Evolutionary conservation across 768 basidiomycete species (phyloP).

Genomic region (Boletus fagicola): DNA sequence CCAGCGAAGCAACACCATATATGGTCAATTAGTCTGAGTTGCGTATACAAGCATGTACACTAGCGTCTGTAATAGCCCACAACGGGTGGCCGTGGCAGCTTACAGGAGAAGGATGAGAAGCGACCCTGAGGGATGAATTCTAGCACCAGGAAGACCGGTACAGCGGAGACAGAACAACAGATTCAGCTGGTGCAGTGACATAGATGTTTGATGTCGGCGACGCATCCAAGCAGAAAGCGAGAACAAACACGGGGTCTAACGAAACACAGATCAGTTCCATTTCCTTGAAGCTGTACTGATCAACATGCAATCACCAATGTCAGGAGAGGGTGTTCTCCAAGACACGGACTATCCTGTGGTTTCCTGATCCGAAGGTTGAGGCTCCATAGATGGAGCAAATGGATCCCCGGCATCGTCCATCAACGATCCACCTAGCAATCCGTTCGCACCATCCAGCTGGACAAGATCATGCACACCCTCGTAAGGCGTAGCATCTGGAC

Average conservation of each 20-base stretch:
- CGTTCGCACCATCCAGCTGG: slow-evolving; percentile 53
- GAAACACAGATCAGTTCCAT: slow-evolving; percentile 5
- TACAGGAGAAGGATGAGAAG: neutral
- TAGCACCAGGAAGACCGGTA: neutral
- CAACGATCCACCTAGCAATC: slow-evolving; percentile 55
- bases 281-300: neutral
- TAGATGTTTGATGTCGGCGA: neutral
- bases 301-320: slow-evolving; percentile 8
- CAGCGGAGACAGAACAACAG: neutral
- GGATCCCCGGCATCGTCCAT: slow-evolving; percentile 63
- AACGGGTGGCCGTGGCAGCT: neutral
- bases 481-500: slow-evolving; percentile 60
- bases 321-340: neutral
- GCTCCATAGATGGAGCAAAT: slow-evolving; percentile 41
- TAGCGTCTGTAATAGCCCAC: neutral
- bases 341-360: slow-evolving; percentile 9
- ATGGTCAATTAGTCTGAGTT: slow-evolving; percentile 2
- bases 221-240: neutral
- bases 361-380: slow-evolving; percentile 14
- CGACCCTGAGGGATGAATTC: neutral
- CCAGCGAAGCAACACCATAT: neutral
- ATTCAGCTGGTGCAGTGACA: neutral
- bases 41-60: neutral
- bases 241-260: neutral
- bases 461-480: slow-evolving; percentile 53